phyloP scores from a whole-genome alignment of 139 green algal genomes.

The Micromonas pusilla region DNA sequence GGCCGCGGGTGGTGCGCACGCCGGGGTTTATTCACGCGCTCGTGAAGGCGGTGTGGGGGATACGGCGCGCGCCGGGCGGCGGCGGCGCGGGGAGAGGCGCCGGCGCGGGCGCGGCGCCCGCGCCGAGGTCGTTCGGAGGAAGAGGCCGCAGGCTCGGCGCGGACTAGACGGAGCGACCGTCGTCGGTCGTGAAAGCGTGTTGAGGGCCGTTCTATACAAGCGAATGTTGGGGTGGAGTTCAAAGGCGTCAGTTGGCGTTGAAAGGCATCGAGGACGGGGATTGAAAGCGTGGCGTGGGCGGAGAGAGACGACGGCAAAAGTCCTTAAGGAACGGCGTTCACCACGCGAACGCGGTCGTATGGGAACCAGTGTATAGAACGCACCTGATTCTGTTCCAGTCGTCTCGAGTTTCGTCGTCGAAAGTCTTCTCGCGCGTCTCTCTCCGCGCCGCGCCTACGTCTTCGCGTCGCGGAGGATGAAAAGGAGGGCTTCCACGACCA shows the following conservation, averaged over 20 bases:
- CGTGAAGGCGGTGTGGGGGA: not conserved
- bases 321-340: too few species aligned
- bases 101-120: not conserved
- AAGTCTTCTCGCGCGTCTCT: not conserved
- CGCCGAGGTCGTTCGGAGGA: not conserved
- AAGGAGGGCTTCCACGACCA: not conserved
- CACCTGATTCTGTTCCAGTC: too few species aligned
- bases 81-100: too few species aligned
- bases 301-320: too few species aligned
- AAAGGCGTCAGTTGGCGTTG: too few species aligned
- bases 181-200: not conserved
- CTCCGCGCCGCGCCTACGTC: not conserved
- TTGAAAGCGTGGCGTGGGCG: too few species aligned
- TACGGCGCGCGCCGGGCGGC: not conserved
- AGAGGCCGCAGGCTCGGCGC: not conserved
- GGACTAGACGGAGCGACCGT: not conserved
- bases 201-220: too few species aligned
- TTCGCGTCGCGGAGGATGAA: conserved; percentile 1
- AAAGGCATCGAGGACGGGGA: too few species aligned
- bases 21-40: conserved; percentile 6
- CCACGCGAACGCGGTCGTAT: too few species aligned
- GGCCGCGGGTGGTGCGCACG: not conserved
- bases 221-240: too few species aligned
- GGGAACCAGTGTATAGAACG: too few species aligned
- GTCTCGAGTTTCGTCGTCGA: too few species aligned